Conservation (phyloP, 345 rosid genomes). For the Rhodamnia argentea region DNA sequence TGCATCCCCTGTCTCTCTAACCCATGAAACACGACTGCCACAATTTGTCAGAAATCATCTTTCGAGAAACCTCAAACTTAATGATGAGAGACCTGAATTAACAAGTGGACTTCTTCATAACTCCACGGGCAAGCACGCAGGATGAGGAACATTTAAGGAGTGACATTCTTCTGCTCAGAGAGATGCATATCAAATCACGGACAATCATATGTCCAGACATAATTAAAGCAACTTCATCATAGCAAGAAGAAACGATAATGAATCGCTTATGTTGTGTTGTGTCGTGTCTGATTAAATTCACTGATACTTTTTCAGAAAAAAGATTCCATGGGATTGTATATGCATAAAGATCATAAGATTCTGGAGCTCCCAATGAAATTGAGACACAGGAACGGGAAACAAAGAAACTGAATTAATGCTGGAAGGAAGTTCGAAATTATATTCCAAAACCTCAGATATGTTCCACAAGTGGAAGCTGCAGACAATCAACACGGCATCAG, state of each 20-base stretch:
- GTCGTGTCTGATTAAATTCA: neutral
- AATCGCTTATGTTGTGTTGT: neutral
- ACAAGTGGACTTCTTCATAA: neutral
- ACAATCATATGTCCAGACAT: conserved; percentile 66
- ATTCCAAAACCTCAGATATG: conserved; percentile 34
- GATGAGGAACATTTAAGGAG: neutral
- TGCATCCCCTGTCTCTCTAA: neutral
- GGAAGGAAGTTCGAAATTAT: neutral
- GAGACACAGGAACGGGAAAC: neutral
- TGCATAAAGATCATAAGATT: neutral
- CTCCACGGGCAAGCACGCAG: neutral
- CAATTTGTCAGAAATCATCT: neutral
- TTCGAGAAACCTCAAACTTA: neutral
- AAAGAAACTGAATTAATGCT: neutral
- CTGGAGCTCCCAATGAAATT: neutral
- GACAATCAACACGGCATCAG: conserved; percentile 90
- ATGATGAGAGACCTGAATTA: neutral
- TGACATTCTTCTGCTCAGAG: conserved; percentile 27
- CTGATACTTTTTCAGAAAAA: neutral
- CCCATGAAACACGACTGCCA: neutral
- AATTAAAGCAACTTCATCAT: conserved; percentile 40
- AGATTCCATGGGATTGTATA: neutral
- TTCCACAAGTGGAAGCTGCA: conserved; percentile 39
- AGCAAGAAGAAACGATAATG: neutral
- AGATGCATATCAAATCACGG: conserved; percentile 30